Evolutionary conservation across 2,329 filamentous ascomycete species (phyloP), one percentile per base, ranked within the genome.

Genomic region (Fusarium staphyleae): DNA sequence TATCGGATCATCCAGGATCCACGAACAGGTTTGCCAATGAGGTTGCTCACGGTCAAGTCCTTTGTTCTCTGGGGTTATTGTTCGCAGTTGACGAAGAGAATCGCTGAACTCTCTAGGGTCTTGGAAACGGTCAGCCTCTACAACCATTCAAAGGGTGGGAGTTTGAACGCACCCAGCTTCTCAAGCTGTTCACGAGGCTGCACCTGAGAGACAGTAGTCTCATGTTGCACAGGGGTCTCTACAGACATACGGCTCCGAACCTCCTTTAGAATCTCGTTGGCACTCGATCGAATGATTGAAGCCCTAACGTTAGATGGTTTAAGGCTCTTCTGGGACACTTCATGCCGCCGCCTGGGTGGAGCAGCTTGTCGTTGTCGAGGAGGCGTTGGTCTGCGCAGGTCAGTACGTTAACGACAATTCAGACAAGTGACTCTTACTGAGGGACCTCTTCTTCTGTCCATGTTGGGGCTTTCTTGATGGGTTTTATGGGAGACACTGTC

Each of bases 1-100:
- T 18, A 22, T 50, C 1, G 49, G 40, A 18, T 62, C 42, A 2
- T 42, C 48, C 35, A 55, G 36, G 19, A 63, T 60, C 60, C 60
- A 62, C 33, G 59, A 42, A 18, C 60, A 60, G 12, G 60, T 63
- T 16, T 60, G 47, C 52, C 46, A 57, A 26, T 60, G 56, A 6
- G 60, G 60, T 12, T 46, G 37, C 24, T 62, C 58, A 11, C 56
- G 58, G 26, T 62, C 55, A 9, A 62, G 37, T 12, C 58, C 60
- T 24, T 52, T 50, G 32, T 63, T 62, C 44, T 63, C 60, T 0
- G 55, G 52, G 7, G 58, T 53, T 18, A 62, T 47, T 12, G 47
- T 14, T 19, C 58, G 50, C 12, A 63, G 19, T 9, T 55, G 49
- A 8, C 55, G 52, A 3, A 32, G 37, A 10, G 60, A 62, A 4